Evolutionary conservation across 306 rosid genomes (phyloP), one percentile per base, ranked within the genome.

Genomic region (Dalbergia cultrata): DNA sequence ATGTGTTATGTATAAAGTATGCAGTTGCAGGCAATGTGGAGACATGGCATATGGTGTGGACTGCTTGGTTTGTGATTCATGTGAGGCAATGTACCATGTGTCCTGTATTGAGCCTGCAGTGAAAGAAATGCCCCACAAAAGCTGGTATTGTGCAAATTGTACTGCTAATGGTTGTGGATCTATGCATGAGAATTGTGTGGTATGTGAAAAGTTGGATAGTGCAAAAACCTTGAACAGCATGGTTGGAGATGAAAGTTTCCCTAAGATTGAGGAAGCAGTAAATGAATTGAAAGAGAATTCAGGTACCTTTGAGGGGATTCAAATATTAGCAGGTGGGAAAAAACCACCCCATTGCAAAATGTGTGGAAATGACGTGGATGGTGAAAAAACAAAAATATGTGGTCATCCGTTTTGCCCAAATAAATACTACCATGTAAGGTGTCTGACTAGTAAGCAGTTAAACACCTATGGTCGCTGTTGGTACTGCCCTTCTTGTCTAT

Each of bases 401-500:
- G 85, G 86, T 64, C 96, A 96, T 83, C 6, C 77, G 4, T 84
- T 17, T 72, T 96, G 99, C 85, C 78, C 85, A 10, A 80, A 74
- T 45, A 86, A 85, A 52, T 82, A 72, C 83, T 93, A 96, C 87
- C 99, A 96, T 61, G 68, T 41, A 49, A 89, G 97, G 90, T 96
- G 99, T 83, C 79, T 96, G 88, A 77, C 98, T 22, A 77, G 78
- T 37, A 88, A 90, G 81, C 93, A 90, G 88, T 68, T 86, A 75
- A 58, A 79, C 80, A 5, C 86, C 6, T 37, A 89, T 66, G 89
- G 89, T 79, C 59, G 60, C 47, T 31, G 81, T 53, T 93, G 99
- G 99, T 93, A 89, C 81, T 93, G 99, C 88, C 97, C 97, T 80
- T 96, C 97, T 70, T 96, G 99, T 76, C 78, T 96, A 69, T 96